phyloP scores from a whole-genome alignment of 768 basidiomycete species.

The Gyrodon lividus region DNA sequence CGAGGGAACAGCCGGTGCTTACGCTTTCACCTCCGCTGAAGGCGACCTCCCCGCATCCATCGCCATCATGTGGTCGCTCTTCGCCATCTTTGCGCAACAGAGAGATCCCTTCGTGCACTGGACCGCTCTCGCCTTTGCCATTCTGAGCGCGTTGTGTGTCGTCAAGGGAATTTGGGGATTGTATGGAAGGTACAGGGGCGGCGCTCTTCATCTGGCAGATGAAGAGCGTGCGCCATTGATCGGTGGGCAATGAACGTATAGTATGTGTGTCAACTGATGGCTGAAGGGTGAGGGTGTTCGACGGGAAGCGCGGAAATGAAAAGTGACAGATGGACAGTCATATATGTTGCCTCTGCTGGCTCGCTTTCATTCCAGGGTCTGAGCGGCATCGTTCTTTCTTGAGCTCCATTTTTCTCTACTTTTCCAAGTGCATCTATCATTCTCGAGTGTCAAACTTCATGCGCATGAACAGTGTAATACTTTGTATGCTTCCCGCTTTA shows the following conservation, averaged over 20 bases:
- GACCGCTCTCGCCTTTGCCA: slow-evolving; percentile 80
- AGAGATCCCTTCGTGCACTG: slow-evolving; percentile 78
- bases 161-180: slow-evolving; percentile 69
- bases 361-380: neutral
- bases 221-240: slow-evolving; percentile 89
- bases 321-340: neutral
- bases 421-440: neutral
- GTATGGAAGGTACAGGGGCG: slow-evolving; percentile 42
- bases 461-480: neutral
- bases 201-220: slow-evolving; percentile 67
- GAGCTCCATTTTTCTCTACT: neutral
- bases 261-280: slow-evolving; percentile 13
- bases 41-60: slow-evolving; percentile 92
- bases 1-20: slow-evolving; percentile 88
- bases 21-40: slow-evolving; percentile 86
- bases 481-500: no score
- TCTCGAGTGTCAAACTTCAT: neutral
- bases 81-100: slow-evolving; percentile 87
- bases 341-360: neutral
- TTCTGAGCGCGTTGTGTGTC: slow-evolving; percentile 83
- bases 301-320: neutral
- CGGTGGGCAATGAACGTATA: no score
- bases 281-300: neutral
- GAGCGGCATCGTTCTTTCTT: neutral
- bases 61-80: slow-evolving; percentile 91